These are phyloP conservation scores for Tricholomella constricta DNA, from an alignment of 768 basidiomycete genomes.

Conservation along the genomic window DNA sequence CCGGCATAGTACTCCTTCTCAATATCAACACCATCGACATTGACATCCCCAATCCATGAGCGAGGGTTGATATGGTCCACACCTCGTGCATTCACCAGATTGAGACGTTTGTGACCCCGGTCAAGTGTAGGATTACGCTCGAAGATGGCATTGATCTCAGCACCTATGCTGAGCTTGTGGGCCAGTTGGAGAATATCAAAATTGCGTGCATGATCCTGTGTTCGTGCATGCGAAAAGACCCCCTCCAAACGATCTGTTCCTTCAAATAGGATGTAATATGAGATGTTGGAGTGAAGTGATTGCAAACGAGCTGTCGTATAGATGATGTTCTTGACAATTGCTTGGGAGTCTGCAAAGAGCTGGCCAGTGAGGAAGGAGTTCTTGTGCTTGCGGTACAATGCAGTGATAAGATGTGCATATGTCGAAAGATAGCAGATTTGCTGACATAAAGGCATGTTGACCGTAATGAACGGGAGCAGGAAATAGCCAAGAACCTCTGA, in stretches of 20 bases:
- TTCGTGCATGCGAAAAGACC: constrained; percentile 22
- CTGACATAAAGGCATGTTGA: background rate
- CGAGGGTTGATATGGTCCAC: background rate
- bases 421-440: background rate
- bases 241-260: constrained; percentile 30
- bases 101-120: constrained; percentile 17
- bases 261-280: constrained; percentile 20
- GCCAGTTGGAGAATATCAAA: constrained; percentile 24
- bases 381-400: constrained; percentile 14
- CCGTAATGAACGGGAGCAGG: background rate
- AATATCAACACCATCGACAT: background rate
- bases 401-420: background rate
- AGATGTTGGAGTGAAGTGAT: constrained; percentile 9
- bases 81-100: background rate
- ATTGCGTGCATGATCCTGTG: constrained; percentile 23
- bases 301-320: constrained; percentile 25
- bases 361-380: constrained; percentile 17
- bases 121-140: constrained; percentile 24
- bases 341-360: constrained; percentile 28
- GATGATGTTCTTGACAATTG: constrained; percentile 27
- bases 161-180: constrained; percentile 20
- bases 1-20: too few species aligned
- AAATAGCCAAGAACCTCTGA: background rate
- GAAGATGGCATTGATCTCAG: constrained; percentile 18
- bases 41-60: background rate